Evolutionary conservation across 208 protist genomes (phyloP), one percentile per base, ranked within the genome.

Genomic region (Phytomonas sp.): DNA sequence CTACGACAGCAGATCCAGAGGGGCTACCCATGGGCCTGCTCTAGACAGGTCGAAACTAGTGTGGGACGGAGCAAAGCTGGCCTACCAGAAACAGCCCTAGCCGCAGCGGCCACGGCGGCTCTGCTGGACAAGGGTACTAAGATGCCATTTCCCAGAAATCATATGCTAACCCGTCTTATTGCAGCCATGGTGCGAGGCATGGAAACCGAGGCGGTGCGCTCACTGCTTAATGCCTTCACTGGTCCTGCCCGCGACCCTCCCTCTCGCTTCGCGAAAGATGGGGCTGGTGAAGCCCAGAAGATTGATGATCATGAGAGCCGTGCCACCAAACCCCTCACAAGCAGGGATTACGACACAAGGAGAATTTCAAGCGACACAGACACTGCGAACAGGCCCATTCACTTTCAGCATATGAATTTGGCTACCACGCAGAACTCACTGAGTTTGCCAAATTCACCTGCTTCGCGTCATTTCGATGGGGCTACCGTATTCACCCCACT

Each of bases 101-200:
- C 66, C 30, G 33, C 67, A 32, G 4, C 31, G 23, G 70, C 34
- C 11, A 77, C 62, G 20, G 61, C 61, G 33, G 68, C 75, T 20
- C 68, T 86, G 68, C 67, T 86, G 43, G 76, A 81, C 61, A 71
- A 83, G 46, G 81, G 71, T 26, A 81, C 76, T 20, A 75, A 77
- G 9, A 61, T 85, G 23, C 75, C 77, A n/a, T 67, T 83, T 13
- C 81, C 75, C 0, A 62, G 51, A 28, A 70, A 74, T 15, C 84
- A 82, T 66, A 36, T 95, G 40, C 59, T 92, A 32, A 95, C 85
- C 20, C 83, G 80, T 28, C 82, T 91, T 26, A 79, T 92, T 60
- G 83, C 85, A 28, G 78, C 78, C 7, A 73, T 69, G 34, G 34
- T 84, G 69, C 79, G 73, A 11, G 71, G 74, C 69, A 75, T 78